Base-by-base conservation (phyloP, 768 basidiomycete genomes). In the Lyophyllum semitale region DNA sequence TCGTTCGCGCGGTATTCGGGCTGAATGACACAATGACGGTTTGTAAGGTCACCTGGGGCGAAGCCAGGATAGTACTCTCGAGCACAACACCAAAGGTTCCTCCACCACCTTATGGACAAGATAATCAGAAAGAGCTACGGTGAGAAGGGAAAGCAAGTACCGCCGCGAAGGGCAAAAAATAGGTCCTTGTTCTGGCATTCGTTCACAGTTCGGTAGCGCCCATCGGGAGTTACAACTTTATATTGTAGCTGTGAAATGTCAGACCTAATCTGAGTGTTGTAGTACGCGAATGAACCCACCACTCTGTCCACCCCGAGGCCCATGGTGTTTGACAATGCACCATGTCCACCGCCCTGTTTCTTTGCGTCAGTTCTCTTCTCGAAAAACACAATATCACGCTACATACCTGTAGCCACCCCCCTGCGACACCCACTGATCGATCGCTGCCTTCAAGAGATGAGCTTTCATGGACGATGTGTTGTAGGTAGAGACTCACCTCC, bases 211-310 rank as follows among this genome's bases (percentile, higher is more conserved):
- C 77, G 73, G 57, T 67, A 67, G 23, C 68, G 54, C 0, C 83
- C 83, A 61, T 82, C 79, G 0, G 83, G 80, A 1, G 81, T 83
- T 6, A 84, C 82, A 4, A 84, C 66, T 55, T 78, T 79, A 64
- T 74, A 77, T 64, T 85, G 69, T 2, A 83, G 71, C 76, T 78
- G 51, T 38, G 3, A 43, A 43, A 15, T 23, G 3, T 25, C 22
- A 43, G 8, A 56, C n/a, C 7, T 48, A 40, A 45, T 22, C 20
- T 9, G 11, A 23, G 38, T 20, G 38, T 0, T 42, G 22, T 8
- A 11, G 13, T 15, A 27, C 30, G 20, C 8, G 17, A 17, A 27
- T 17, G 18, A 38, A 56, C 75, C 57, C 57, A 80, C 79, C 22
- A 73, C 77, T 27, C 78, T 68, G 62, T 80, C 80, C 4, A 73